Conservation (phyloP, 1,284 basidiomycete species). For the Ustilago shanxiensis region DNA sequence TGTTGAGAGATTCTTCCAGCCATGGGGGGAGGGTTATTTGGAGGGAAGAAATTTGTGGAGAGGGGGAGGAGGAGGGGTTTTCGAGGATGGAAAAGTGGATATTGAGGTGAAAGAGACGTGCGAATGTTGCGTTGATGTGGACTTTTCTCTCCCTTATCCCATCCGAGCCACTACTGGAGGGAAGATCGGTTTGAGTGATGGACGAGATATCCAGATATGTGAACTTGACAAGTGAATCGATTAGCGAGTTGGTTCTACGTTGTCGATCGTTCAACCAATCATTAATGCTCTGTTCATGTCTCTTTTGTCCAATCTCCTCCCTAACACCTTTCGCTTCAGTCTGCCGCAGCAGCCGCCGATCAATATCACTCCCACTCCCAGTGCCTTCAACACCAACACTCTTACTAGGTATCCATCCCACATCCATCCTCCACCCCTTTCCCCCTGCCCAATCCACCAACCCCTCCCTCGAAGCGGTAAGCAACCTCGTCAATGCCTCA, state of each 20-base stretch:
- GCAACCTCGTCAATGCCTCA: slow-evolving; percentile 33
- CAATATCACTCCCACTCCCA: slow-evolving; percentile 35
- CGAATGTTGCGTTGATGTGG: slow-evolving; percentile 10
- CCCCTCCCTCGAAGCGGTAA: slow-evolving; percentile 7
- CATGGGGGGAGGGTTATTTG: slow-evolving; percentile 21
- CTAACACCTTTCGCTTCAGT: neutral
- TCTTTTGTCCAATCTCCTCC: neutral
- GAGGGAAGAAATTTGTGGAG: slow-evolving; percentile 21
- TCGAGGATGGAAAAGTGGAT: slow-evolving; percentile 33
- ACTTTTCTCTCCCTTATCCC: neutral
- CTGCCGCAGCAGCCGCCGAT: slow-evolving; percentile 14
- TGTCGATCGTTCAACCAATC: slow-evolving; percentile 28
- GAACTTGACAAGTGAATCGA: slow-evolving; percentile 15
- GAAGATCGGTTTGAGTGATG: slow-evolving; percentile 11
- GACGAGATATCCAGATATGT: slow-evolving; percentile 24
- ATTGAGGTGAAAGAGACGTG: slow-evolving; percentile 19
- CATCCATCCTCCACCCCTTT: slow-evolving; percentile 2
- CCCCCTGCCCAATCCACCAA: slow-evolving; percentile 8
- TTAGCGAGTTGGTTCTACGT: slow-evolving; percentile 6
- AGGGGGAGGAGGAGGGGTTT: neutral
- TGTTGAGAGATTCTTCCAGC: slow-evolving; percentile 10
- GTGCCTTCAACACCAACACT: slow-evolving; percentile 36
- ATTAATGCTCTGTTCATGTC: slow-evolving; percentile 14
- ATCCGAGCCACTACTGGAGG: neutral
- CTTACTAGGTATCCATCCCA: slow-evolving; percentile 26